Percentiles rank a stretch among this genome's conserved stretches.
phyloP scores from a whole-genome alignment of 2,329 filamentous ascomycete genomes.

The Penicillium sp. region DNA sequence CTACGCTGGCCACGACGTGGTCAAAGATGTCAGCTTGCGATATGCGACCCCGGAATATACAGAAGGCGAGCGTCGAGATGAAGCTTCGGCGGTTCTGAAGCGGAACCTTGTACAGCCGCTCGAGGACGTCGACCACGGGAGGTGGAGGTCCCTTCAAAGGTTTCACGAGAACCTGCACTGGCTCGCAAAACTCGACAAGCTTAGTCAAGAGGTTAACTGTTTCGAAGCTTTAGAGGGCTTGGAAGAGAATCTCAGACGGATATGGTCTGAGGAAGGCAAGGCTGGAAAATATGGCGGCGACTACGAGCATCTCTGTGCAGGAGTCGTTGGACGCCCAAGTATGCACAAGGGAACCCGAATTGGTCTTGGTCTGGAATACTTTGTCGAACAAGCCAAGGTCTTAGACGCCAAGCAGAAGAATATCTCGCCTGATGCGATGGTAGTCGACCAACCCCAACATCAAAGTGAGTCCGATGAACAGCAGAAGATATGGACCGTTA shows the following conservation, averaged over 20 bases:
- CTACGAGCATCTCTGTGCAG: conserved; percentile 47
- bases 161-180: conserved; percentile 51
- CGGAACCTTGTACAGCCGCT: conserved; percentile 42
- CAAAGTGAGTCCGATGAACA: conserved; percentile 27
- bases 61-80: conserved; percentile 47
- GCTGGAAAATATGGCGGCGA: conserved; percentile 34
- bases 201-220: conserved; percentile 51
- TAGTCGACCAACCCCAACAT: conserved; percentile 33
- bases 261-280: conserved; percentile 49
- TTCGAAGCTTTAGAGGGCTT: conserved; percentile 52
- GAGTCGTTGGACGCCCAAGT: conserved; percentile 46
- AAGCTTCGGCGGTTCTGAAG: conserved; percentile 49
- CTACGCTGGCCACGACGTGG: conserved; percentile 43
- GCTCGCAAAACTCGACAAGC: conserved; percentile 49
- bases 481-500: conserved; percentile 40
- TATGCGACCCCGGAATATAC: conserved; percentile 47
- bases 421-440: conserved; percentile 38
- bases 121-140: conserved; percentile 36
- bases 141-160: conserved; percentile 43
- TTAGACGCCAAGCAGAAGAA: conserved; percentile 36
- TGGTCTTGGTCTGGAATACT: conserved; percentile 49
- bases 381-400: conserved; percentile 43
- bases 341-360: conserved; percentile 46
- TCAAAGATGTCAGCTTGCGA: conserved; percentile 49
- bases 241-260: conserved; percentile 46